Conservation (phyloP, 2,329 filamentous ascomycete genomes). For the Lojkania enalia region DNA sequence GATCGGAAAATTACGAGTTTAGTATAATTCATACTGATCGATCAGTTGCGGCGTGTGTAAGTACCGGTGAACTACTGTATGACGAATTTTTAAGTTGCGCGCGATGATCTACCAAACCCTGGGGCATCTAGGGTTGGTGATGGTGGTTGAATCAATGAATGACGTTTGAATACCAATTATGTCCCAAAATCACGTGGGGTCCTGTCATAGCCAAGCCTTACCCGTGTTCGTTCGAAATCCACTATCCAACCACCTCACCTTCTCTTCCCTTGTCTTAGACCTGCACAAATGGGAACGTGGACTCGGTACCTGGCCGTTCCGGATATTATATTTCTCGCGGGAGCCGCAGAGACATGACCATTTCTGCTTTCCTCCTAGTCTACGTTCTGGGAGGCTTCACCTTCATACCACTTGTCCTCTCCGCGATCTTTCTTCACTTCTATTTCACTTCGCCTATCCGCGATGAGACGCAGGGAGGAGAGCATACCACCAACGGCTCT, state of each 20-base stretch:
- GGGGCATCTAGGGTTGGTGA: too few species aligned
- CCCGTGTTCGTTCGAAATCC: neutral
- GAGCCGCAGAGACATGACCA: conserved; percentile 6
- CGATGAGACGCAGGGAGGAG: neutral
- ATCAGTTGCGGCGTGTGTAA: too few species aligned
- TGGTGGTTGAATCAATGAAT: too few species aligned
- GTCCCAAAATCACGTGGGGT: neutral
- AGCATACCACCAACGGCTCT: neutral
- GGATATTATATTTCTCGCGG: neutral
- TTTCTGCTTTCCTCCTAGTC: conserved; percentile 56
- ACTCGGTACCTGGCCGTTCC: neutral
- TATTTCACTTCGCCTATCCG: conserved; percentile 66
- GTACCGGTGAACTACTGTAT: too few species aligned
- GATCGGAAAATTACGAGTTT: too few species aligned
- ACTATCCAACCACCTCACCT: neutral
- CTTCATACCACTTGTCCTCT: conserved; percentile 74
- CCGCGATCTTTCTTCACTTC: conserved; percentile 64
- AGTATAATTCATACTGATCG: too few species aligned
- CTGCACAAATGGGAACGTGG: neutral
- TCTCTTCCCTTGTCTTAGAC: neutral
- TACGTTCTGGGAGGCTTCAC: conserved; percentile 88
- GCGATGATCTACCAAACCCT: too few species aligned
- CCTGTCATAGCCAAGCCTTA: neutral
- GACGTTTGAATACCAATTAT: too few species aligned
- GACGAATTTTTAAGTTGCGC: too few species aligned